phyloP scores from a whole-genome alignment of 31 red algal species.

The Porphyra umbilicalis region DNA sequence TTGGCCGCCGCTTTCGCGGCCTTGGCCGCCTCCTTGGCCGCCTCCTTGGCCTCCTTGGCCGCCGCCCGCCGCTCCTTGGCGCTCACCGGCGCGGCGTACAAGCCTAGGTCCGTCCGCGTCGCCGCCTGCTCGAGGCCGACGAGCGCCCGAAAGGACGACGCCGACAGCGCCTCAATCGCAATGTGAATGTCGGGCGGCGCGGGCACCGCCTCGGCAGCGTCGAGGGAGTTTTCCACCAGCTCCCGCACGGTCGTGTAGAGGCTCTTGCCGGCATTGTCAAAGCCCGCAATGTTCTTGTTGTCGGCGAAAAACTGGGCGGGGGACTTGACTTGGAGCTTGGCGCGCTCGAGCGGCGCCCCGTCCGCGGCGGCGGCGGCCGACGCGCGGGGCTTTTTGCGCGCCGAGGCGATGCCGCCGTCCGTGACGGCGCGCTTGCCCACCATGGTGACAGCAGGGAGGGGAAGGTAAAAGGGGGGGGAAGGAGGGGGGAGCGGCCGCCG shows the following conservation, averaged over 20 bases:
- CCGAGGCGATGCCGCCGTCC: not conserved
- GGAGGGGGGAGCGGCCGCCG: too few relatives aligned
- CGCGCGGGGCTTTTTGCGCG: not conserved
- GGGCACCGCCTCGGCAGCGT: slow-evolving; percentile 65
- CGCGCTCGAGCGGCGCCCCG: not conserved
- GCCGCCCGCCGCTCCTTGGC: slow-evolving; percentile 37
- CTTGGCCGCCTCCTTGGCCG: slow-evolving; percentile 24
- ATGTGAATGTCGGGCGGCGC: slow-evolving; percentile 43
- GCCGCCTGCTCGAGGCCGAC: slow-evolving; percentile 35
- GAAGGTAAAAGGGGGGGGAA: too few relatives aligned
- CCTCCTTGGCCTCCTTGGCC: slow-evolving; percentile 35
- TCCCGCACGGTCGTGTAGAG: slow-evolving; percentile 90
- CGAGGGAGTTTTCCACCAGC: slow-evolving; percentile 80
- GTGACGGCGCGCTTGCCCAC: not conserved
- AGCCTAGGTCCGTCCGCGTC: slow-evolving; percentile 28
- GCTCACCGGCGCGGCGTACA: slow-evolving; percentile 64
- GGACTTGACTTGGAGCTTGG: slow-evolving; percentile 74
- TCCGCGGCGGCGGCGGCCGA: not conserved
- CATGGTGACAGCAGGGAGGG: not conserved
- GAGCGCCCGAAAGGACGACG: slow-evolving; percentile 23
- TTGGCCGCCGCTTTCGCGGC: not conserved
- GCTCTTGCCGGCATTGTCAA: slow-evolving; percentile 85
- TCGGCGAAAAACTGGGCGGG: slow-evolving; percentile 93
- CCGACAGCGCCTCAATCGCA: slow-evolving; percentile 35
- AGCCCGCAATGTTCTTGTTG: slow-evolving; percentile 96